A percentile compares a stretch with the other conserved stretches of the same genome.
phyloP scores from a whole-genome alignment of 2,329 filamentous ascomycete genomes.

The Chaetomiaceae sp. region DNA sequence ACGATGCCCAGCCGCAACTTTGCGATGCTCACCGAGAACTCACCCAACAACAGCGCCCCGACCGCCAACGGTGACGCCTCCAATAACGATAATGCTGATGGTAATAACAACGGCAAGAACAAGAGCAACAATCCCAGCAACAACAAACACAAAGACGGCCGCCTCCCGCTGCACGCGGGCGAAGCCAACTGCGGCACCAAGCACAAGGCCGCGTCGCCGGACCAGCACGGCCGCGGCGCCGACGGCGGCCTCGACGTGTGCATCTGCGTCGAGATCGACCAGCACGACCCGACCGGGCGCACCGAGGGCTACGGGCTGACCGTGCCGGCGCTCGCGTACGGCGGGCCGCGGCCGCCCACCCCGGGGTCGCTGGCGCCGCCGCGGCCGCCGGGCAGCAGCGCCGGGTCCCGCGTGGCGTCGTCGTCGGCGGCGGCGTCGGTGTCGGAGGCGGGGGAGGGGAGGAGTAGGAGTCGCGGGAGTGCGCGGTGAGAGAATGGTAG shows the following conservation, averaged over 20 bases:
- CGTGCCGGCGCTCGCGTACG: slow-evolving; percentile 60
- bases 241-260: slow-evolving; percentile 69
- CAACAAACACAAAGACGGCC: slow-evolving; percentile 49
- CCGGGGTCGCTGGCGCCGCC: slow-evolving; percentile 3
- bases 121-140: slow-evolving; percentile 22
- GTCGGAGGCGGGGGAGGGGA: background rate
- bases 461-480: too few species aligned
- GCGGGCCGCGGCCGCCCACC: slow-evolving; percentile 16
- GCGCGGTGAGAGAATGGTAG: too few species aligned
- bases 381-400: slow-evolving; percentile 3
- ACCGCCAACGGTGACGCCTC: background rate
- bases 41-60: slow-evolving; percentile 43
- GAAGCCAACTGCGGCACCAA: slow-evolving; percentile 72
- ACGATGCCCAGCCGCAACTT: slow-evolving; percentile 94
- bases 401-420: slow-evolving; percentile 1
- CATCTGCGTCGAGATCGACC: slow-evolving; percentile 81
- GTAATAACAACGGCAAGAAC: background rate
- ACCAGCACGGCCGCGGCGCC: slow-evolving; percentile 44
- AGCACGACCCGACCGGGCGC: slow-evolving; percentile 70
- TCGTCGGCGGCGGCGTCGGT: background rate
- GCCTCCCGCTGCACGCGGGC: slow-evolving; percentile 65
- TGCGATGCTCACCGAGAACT: slow-evolving; percentile 83
- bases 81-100: background rate
- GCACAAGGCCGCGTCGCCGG: slow-evolving; percentile 58
- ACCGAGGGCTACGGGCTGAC: slow-evolving; percentile 80